Evolutionary conservation across 176 grass and related monocot genomes (phyloP).

Genomic region (Olyra latifolia): DNA sequence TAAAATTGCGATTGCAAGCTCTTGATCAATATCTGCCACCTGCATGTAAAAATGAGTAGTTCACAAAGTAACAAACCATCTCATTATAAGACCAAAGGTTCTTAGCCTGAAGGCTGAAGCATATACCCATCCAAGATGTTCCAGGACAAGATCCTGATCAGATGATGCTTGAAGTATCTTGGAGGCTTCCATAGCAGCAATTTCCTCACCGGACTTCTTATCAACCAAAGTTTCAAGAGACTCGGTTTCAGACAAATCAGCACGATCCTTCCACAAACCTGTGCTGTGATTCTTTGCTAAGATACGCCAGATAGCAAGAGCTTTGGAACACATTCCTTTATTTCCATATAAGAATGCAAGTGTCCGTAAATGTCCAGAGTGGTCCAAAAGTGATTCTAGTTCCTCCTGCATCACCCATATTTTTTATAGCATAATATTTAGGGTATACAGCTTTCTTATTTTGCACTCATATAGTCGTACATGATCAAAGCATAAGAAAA

Average conservation of each 20-base stretch:
- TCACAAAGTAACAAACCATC: conserved; percentile 19
- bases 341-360: conserved; percentile 96
- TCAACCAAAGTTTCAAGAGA: conserved; percentile 30
- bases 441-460: conserved; percentile 30
- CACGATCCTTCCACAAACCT: conserved; percentile 66
- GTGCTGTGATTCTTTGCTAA: conserved; percentile 80
- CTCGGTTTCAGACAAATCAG: conserved; percentile 36
- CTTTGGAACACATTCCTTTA: conserved; percentile 85
- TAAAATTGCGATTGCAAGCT: conserved; percentile 76
- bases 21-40: conserved; percentile 84
- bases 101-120: conserved; percentile 33
- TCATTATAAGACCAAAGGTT: neutral
- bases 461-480: conserved; percentile 29
- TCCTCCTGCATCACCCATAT: conserved; percentile 71
- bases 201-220: conserved; percentile 55
- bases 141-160: conserved; percentile 83
- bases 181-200: conserved; percentile 80
- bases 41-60: conserved; percentile 38
- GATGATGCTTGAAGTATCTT: conserved; percentile 83
- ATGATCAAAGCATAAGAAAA: conserved; percentile 35
- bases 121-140: conserved; percentile 97
- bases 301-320: conserved; percentile 79
- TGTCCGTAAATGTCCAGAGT: conserved; percentile 79
- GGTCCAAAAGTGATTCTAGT: conserved; percentile 86
- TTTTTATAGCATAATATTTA: neutral